phyloP scores from a whole-genome alignment of 371 early-diverging fungal species.

The Thermomucor indicae-seudaticae region DNA sequence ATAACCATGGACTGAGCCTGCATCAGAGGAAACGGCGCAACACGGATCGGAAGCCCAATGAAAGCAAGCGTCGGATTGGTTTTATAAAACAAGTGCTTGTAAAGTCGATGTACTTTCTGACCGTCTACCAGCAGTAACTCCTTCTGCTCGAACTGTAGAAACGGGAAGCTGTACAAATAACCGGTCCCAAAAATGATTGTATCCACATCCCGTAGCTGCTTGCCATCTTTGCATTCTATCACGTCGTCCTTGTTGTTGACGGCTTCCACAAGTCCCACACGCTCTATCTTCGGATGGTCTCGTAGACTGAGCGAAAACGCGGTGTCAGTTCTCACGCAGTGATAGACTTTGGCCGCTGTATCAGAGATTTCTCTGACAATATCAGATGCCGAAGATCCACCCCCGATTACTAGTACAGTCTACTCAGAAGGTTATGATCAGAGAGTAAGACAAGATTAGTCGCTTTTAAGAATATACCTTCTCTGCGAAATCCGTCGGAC shows the following conservation, averaged over 20 bases:
- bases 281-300: constrained; percentile 8
- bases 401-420: constrained; percentile 45
- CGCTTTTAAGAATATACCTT: constrained; percentile 21
- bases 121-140: constrained; percentile 34
- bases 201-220: constrained; percentile 30
- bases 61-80: constrained; percentile 53
- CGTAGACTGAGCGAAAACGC: constrained; percentile 14
- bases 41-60: constrained; percentile 50
- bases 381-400: constrained; percentile 41
- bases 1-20: constrained; percentile 49
- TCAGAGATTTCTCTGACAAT: constrained; percentile 44
- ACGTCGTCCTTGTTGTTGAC: neutral
- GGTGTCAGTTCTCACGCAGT: constrained; percentile 34
- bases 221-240: constrained; percentile 35
- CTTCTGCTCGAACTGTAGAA: constrained; percentile 26
- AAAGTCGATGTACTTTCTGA: constrained; percentile 42
- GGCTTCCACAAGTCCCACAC: constrained; percentile 9
- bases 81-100: constrained; percentile 44
- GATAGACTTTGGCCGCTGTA: constrained; percentile 33
- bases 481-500: constrained; percentile 29
- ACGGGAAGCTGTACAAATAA: constrained; percentile 57
- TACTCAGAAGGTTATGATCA: too few species aligned
- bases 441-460: too few species aligned
- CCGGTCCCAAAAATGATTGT: constrained; percentile 59
- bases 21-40: constrained; percentile 52